Evolutionary conservation across 169 alveolate species (phyloP), one percentile per base, ranked within the genome.

Genomic region (Miamiensis avidus): DNA sequence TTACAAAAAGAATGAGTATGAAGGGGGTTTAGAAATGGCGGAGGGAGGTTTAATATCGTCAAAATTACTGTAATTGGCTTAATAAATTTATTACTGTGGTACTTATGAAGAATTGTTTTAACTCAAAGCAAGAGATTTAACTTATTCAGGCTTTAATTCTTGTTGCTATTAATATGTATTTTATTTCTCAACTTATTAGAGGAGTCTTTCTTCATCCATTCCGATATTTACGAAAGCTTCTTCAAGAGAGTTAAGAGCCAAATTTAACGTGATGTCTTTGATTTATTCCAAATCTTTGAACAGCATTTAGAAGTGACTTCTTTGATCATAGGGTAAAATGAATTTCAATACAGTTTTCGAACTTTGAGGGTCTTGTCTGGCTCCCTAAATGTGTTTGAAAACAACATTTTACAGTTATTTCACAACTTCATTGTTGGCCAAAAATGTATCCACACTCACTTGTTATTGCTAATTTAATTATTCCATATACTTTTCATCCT

Each of bases 171-270:
- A 25, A 32, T 49, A 29, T 32, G 25, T 65, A 28, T 64, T 73
- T 0, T 25, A 29, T 74, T 77, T 65, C 6, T 83, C 34, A n/a
- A 33, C 88, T 74, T 69, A 34, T 33, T 83, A 28, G 28, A 83
- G 34, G 69, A 74, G 75, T 1, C 64, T 16, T 25, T 84, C 83
- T 27, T 84, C 83, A 25, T 84, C 83, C 82, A 84, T 34, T 29
- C 88, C 88, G 30, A 84, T 84, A 1, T 76, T 84, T 27, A 84
- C 74, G 30, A 74, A 84, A 29, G 88, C 88, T 28, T 84, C 88
- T 84, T 84, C 88, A 25, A 84, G 76, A 25, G 88, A 75, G 65
- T 84, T 84, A 34, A 84, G 75, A 32, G 34, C 25, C 29, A 84
- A 65, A 31, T 33, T 83, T n/a, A 83, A n/a, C 77, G 73, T 49